Evolutionary conservation across 164 flowering plant genomes (phyloP).

Genomic region (Berberis vulgaris): DNA sequence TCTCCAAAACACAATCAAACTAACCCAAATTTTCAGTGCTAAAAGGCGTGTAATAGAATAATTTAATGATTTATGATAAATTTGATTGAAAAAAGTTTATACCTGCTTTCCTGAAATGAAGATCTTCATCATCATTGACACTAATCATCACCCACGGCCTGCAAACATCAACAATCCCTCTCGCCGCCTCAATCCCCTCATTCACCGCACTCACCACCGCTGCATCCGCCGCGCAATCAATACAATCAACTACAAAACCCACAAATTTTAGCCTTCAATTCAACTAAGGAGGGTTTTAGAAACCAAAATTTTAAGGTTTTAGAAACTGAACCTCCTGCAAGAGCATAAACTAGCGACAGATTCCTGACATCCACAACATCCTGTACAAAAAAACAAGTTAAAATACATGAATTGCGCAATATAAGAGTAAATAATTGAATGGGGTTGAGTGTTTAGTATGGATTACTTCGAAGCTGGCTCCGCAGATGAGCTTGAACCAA

Average conservation of each 20-base stretch:
- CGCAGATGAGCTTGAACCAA: constrained; percentile 89
- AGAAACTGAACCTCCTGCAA: constrained; percentile 58
- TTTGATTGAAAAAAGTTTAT: neutral
- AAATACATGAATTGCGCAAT: neutral
- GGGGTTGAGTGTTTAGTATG: neutral
- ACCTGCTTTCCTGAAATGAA: constrained; percentile 85
- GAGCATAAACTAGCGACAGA: constrained; percentile 77
- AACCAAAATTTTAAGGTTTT: neutral
- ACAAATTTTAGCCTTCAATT: neutral
- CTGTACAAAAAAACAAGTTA: constrained; percentile 18
- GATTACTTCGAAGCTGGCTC: constrained; percentile 81
- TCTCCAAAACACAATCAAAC: too few species aligned
- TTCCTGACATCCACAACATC: constrained; percentile 73
- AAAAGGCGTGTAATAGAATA: too few species aligned
- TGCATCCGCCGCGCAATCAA: constrained; percentile 78
- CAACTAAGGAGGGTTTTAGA: neutral
- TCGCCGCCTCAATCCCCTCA: constrained; percentile 69
- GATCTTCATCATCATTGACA: constrained; percentile 74
- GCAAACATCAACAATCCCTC: constrained; percentile 32
- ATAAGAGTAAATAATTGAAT: neutral
- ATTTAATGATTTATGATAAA: too few species aligned
- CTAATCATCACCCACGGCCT: constrained; percentile 92
- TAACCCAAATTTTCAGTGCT: too few species aligned
- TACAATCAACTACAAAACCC: constrained; percentile 58
- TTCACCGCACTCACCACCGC: constrained; percentile 74